Percentiles rank a stretch among this genome's conserved stretches.
Conservation (phyloP, 2,329 filamentous ascomycete species). For the Podosphaera fusca region DNA sequence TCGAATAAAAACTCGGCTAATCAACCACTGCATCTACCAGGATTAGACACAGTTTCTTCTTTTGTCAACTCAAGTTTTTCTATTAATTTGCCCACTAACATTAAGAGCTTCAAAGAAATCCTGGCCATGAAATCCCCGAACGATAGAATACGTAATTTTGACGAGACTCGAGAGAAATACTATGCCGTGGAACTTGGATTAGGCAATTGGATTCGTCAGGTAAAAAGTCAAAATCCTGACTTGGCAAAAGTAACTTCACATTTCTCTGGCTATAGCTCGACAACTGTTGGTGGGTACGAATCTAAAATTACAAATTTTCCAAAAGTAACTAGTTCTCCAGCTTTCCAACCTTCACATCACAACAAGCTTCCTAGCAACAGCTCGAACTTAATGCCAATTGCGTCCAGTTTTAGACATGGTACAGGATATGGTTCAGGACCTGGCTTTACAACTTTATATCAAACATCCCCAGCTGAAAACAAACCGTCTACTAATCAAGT, state of each 20-base stretch:
- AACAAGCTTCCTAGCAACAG: conserved; percentile 33
- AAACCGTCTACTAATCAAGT: conserved; percentile 17
- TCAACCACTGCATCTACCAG: too few species aligned
- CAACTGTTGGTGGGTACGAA: conserved; percentile 2
- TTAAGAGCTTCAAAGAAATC: conserved; percentile 45
- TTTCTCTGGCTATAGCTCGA: conserved; percentile 5
- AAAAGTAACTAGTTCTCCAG: conserved; percentile 6
- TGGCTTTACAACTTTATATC: conserved; percentile 7
- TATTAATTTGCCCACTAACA: not conserved
- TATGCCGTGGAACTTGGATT: conserved; percentile 53
- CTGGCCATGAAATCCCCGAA: conserved; percentile 38
- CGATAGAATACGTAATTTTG: conserved; percentile 52
- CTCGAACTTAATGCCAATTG: conserved; percentile 8
- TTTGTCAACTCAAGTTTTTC: not conserved
- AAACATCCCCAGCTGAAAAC: conserved; percentile 8
- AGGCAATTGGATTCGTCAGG: conserved; percentile 28
- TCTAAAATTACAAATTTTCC: conserved; percentile 9
- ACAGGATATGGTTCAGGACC: conserved; percentile 4
- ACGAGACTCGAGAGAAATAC: conserved; percentile 48
- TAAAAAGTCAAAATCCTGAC: conserved; percentile 25
- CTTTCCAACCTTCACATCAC: conserved; percentile 26
- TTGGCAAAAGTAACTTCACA: conserved; percentile 19
- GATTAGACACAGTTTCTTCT: too few species aligned
- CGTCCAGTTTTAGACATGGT: conserved; percentile 6
- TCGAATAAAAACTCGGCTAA: too few species aligned